Conservation (phyloP, 2,329 filamentous ascomycete species). For the Microcyclospora tardicrescens region DNA sequence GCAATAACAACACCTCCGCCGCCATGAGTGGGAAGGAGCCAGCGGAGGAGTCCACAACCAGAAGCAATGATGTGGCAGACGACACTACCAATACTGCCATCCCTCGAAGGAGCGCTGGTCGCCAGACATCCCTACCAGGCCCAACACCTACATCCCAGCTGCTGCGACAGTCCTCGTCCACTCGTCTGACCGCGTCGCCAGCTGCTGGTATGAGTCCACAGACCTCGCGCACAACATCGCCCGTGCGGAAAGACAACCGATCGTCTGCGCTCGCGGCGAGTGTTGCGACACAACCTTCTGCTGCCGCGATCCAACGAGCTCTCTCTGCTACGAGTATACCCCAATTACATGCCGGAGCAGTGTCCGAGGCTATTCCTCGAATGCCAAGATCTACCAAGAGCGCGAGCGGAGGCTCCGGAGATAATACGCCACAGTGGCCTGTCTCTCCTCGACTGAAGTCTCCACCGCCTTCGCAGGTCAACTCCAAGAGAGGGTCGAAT, state of each 20-base stretch:
- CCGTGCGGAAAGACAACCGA: slow-evolving; percentile 34
- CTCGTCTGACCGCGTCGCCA: slow-evolving; percentile 16
- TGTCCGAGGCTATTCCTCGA: slow-evolving; percentile 49
- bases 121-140: slow-evolving; percentile 2
- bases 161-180: slow-evolving; percentile 17
- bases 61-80: not conserved
- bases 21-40: slow-evolving; percentile 22
- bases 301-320: slow-evolving; percentile 51
- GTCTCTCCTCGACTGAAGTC: slow-evolving; percentile 61
- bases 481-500: slow-evolving; percentile 31
- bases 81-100: not conserved
- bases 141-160: slow-evolving; percentile 8
- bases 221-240: slow-evolving; percentile 36
- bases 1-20: slow-evolving; percentile 13
- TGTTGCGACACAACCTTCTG: slow-evolving; percentile 41
- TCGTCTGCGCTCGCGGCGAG: slow-evolving; percentile 20
- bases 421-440: slow-evolving; percentile 55
- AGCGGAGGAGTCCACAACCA: slow-evolving; percentile 21
- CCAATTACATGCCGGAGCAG: slow-evolving; percentile 43
- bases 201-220: slow-evolving; percentile 31
- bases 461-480: slow-evolving; percentile 48
- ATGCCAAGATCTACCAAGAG: slow-evolving; percentile 49
- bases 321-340: slow-evolving; percentile 58
- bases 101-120: no score
- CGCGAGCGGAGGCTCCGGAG: slow-evolving; percentile 32